Percentiles rank a stretch among this genome's conserved stretches.
Conservation (phyloP, 305 asterid species). For the Fraxinus platypoda region DNA sequence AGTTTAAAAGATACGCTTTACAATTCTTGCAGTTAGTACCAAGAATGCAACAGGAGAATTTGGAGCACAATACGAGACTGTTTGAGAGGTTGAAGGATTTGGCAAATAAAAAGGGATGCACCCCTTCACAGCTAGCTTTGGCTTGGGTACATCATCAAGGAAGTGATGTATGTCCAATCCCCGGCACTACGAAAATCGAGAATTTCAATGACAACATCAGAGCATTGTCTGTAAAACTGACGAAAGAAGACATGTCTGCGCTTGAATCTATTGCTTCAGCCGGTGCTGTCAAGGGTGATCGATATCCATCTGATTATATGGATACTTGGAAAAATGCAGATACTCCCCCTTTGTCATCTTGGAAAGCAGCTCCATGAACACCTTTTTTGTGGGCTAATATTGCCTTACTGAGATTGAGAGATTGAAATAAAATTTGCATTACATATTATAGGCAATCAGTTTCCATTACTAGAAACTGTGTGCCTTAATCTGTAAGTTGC, state of each 20-base stretch:
- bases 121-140: conserved; percentile 49
- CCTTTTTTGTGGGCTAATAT: neutral
- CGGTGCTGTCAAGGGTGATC: conserved; percentile 39
- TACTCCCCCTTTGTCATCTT: conserved; percentile 66
- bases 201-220: conserved; percentile 55
- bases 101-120: conserved; percentile 56
- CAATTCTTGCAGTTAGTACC: conserved; percentile 45
- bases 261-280: conserved; percentile 49
- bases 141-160: conserved; percentile 65
- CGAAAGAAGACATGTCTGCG: conserved; percentile 48
- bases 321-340: conserved; percentile 49
- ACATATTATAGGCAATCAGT: neutral
- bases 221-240: conserved; percentile 47
- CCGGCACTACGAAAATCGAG: conserved; percentile 56
- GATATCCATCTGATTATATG: conserved; percentile 26
- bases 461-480: neutral
- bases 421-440: neutral
- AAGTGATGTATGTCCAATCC: conserved; percentile 45
- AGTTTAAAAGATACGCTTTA: neutral
- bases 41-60: conserved; percentile 49
- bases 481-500: neutral
- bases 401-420: neutral
- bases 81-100: conserved; percentile 41
- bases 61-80: conserved; percentile 44
- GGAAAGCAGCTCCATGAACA: conserved; percentile 32